These are phyloP conservation scores for Exophiala sp. DNA, from an alignment of 2,329 filamentous ascomycete species.

Conservation along the genomic window DNA sequence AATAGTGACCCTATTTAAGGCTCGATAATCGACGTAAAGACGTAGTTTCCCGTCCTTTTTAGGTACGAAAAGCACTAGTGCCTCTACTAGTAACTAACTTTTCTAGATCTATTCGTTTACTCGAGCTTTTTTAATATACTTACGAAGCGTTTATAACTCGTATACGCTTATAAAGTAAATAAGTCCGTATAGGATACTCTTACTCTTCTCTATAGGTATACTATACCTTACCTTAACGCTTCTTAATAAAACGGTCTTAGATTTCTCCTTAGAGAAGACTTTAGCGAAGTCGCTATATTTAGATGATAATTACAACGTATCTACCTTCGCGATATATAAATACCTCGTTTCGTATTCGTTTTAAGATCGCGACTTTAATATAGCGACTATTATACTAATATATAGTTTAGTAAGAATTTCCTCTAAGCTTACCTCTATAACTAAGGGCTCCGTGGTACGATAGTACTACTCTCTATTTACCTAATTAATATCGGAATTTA, in stretches of 20 bases:
- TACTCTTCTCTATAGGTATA: background rate
- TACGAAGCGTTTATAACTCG: background rate
- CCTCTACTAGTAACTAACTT: constrained; percentile 1
- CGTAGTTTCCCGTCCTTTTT: constrained; percentile 26
- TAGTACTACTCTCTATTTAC: background rate
- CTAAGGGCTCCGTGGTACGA: too few relatives aligned
- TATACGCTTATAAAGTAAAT: background rate
- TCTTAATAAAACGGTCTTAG: background rate
- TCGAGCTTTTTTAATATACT: constrained; percentile 5
- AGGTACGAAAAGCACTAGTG: constrained; percentile 25
- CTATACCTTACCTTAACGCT: background rate
- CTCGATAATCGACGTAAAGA: constrained; percentile 28
- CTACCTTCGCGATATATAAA: too few relatives aligned
- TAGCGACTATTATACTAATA: too few relatives aligned
- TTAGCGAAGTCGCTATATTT: too few relatives aligned
- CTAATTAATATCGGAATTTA: background rate
- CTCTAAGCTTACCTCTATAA: too few relatives aligned
- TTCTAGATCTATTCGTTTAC: constrained; percentile 7
- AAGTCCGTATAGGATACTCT: background rate
- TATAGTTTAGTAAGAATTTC: too few relatives aligned
- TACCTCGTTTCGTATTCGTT: background rate
- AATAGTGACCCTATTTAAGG: constrained; percentile 30
- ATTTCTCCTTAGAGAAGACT: background rate
- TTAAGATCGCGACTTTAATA: background rate
- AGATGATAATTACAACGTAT: too few relatives aligned